Evolutionary conservation across 441 rosid species (phyloP).

Genomic region (Flueggea neowawraea): DNA sequence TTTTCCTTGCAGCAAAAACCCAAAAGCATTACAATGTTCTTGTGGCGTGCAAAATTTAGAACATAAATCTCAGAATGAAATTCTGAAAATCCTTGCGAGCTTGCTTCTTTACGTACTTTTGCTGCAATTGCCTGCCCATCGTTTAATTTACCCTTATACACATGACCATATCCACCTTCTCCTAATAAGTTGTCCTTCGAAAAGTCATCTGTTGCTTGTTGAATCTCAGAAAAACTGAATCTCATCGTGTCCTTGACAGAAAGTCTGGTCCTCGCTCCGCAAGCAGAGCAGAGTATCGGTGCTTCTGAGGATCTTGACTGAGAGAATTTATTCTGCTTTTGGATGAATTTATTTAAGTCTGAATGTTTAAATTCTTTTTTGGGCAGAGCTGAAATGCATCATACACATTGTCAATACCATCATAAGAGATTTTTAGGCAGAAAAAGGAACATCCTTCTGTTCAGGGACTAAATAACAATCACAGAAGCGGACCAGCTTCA

Average conservation of each 20-base stretch:
- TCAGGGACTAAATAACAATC: no score
- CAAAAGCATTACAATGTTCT: constrained; percentile 70
- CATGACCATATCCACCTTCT: constrained; percentile 67
- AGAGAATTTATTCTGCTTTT: constrained; percentile 13
- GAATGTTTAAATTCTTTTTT: constrained; percentile 13
- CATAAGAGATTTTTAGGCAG: no score
- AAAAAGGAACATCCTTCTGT: no score
- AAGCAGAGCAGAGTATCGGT: constrained; percentile 46
- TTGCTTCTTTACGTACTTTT: constrained; percentile 56
- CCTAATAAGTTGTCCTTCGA: constrained; percentile 46
- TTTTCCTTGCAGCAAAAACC: constrained; percentile 64
- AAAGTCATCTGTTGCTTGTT: constrained; percentile 46
- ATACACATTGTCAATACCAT: neutral
- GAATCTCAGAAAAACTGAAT: constrained; percentile 46
- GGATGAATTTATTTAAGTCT: constrained; percentile 11
- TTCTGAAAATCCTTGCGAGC: constrained; percentile 49
- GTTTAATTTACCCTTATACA: constrained; percentile 48
- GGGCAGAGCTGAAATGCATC: constrained; percentile 13
- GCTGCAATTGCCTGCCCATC: constrained; percentile 59
- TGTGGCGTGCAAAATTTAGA: constrained; percentile 57
- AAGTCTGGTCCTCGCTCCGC: constrained; percentile 45
- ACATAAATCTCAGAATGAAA: constrained; percentile 52
- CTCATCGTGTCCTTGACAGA: constrained; percentile 40
- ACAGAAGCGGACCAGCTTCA: no score
- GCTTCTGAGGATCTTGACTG: constrained; percentile 28